These are phyloP conservation scores for Phyllosticta citrichinensis DNA, from an alignment of 2,329 filamentous ascomycete species.

Conservation along the genomic window DNA sequence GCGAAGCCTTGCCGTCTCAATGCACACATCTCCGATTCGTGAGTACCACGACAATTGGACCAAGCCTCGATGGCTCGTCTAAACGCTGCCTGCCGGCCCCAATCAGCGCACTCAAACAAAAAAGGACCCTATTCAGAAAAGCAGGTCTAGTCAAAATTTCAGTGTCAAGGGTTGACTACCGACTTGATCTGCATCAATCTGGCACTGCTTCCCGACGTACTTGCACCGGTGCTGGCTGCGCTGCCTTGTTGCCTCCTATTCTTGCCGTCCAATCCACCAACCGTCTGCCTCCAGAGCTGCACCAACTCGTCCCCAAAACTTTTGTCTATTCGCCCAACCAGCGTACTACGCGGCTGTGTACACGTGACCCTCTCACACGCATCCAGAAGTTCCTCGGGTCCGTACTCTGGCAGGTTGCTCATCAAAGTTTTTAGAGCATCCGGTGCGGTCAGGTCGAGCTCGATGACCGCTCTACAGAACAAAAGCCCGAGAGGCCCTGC, in stretches of 20 bases:
- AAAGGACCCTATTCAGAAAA: background rate
- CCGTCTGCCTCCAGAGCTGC: conserved; percentile 9
- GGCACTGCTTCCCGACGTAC: background rate
- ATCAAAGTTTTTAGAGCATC: conserved; percentile 14
- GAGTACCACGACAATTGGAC: background rate
- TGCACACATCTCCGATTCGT: background rate
- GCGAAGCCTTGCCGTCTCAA: no score
- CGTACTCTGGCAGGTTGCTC: conserved; percentile 12
- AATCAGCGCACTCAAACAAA: background rate
- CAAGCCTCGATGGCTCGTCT: background rate
- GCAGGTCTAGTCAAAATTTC: background rate
- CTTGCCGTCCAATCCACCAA: background rate
- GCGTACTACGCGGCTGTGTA: conserved; percentile 15
- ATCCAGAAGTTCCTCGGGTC: conserved; percentile 19
- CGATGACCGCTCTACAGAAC: conserved; percentile 15
- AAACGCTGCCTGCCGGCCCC: background rate
- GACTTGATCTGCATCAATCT: conserved; percentile 13
- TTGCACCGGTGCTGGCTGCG: background rate
- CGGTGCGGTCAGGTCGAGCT: conserved; percentile 12
- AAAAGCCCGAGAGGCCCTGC: conserved; percentile 19
- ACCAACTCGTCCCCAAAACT: conserved; percentile 10
- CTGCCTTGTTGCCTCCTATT: background rate
- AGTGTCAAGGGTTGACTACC: conserved; percentile 11
- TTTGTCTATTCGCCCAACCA: conserved; percentile 11
- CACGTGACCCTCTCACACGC: conserved; percentile 19